Base-by-base conservation (phyloP, 129 eudicot genomes). In the Tanacetum coccineum region DNA sequence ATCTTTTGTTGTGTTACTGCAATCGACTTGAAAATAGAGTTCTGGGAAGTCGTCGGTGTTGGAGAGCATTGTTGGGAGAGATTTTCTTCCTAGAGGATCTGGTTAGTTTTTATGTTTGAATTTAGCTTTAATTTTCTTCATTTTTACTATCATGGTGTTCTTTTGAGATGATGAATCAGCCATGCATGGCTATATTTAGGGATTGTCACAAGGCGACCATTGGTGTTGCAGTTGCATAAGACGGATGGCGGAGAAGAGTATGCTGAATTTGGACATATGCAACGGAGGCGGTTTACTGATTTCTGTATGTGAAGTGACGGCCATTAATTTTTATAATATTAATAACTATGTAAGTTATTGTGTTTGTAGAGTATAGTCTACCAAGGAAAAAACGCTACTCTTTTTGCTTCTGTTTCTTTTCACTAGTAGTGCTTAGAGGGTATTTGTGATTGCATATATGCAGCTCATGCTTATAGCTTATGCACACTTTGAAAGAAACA, bases 41-140 rank as follows among this genome's bases (percentile, higher is more conserved):
- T 84, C 83, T 19, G 86, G 86, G 30, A 84, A 84, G 76, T 84
- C 89, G 19, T 84, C 89, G 11, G 89, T 84, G 70, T 69, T 84
- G 73, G 89, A 84, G 72, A 84, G 89, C 79, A 67, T 81, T 70
- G 85, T 81, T 46, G 85, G 85, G 60, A 72, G 81, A 47, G 81
- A 81, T 67, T 81, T 81, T 67, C 85, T 81, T 56, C 85, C 85
- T 44, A 73, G 85, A 71, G 85, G 85, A 81, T 81, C 85, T 71
- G 85, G 85, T 81, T 36, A 21, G 77, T 67, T 12, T 40, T 58
- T 17, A 21, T 50, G 13, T 28, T 50, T 44, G 55, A 44, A 28
- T 49, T 30, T 13, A 6, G 63, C 28, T 45, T 1, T 10, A 0
- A 13, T 56, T 65, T 39, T 30, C 6, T 40, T 17, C 26, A 3